Evolutionary conservation across 2,329 filamentous ascomycete species (phyloP), one percentile per base, ranked within the genome.

Genomic region (Verticillium alfalfae): DNA sequence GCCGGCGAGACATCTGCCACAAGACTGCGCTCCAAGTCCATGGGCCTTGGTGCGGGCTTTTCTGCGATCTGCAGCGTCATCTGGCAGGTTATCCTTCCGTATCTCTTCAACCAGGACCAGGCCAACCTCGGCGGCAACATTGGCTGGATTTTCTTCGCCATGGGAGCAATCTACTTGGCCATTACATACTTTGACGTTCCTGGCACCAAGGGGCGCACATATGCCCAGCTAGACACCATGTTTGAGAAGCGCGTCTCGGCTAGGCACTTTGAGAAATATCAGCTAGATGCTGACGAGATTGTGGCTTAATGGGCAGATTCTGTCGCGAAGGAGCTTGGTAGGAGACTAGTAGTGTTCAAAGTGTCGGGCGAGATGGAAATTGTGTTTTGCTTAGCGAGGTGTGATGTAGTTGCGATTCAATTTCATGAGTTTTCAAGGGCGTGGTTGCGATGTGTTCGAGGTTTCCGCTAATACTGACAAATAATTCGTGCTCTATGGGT

Each of bases 101-200:
- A 70, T 39, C 63, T 73, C 0, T 74, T 69, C 52, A 71, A 71
- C 45, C 60, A 63, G 1, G 72, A 74, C 41, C 67, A 70, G 37
- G 69, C 66, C 0, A 74, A 77, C 16, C 68, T 80, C 0, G 74
- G 75, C 6, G 76, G 72, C 0, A 78, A 79, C 64, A 76, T 75
- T 3, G 71, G 70, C 0, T 80, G 79, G 57, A 67, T 79, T 3
- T 80, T 77, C 62, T 72, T 71, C 0, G 74, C 68, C 1, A 66
- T 73, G 16, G 65, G 67, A 38, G 61, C 72, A 5, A 31, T 72
- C 18, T 69, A 64, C 62, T 52, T 68, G 3, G 39, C 69, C 1
- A 69, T 68, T 55, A 68, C 68, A 45, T 73, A 70, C 62, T 71
- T 70, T 31, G 64, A 71, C 2, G 61, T 74, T 1, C 70, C 72